A percentile compares a stretch with the other conserved stretches of the same genome.
These are phyloP conservation scores for Lyophyllum semitale DNA, from an alignment of 768 basidiomycete genomes.

Conservation along the genomic window DNA sequence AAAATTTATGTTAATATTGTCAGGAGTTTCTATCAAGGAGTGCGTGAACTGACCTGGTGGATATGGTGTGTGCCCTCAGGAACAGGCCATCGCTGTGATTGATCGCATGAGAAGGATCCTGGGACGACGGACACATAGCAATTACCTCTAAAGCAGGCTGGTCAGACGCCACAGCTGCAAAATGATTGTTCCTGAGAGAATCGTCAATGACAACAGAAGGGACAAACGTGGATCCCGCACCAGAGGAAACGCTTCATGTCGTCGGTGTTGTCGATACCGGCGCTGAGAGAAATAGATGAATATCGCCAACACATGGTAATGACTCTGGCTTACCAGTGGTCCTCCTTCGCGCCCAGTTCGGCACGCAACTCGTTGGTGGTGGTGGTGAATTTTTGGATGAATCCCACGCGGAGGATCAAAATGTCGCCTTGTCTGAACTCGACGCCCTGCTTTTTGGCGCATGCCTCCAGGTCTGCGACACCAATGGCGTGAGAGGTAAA, in stretches of 20 bases:
- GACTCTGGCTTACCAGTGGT: constrained; percentile 51
- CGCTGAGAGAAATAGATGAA: constrained; percentile 34
- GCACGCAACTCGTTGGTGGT: constrained; percentile 45
- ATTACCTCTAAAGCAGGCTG: constrained; percentile 63
- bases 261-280: constrained; percentile 65
- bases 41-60: constrained; percentile 49
- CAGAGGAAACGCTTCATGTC: constrained; percentile 61
- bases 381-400: constrained; percentile 55
- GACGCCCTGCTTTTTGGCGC: constrained; percentile 60
- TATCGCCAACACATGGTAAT: not conserved
- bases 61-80: constrained; percentile 41
- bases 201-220: too few relatives aligned
- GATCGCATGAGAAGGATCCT: not conserved
- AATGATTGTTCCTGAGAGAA: constrained; percentile 79
- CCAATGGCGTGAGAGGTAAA: constrained; percentile 55
- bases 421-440: constrained; percentile 62
- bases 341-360: constrained; percentile 37
- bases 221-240: too few relatives aligned
- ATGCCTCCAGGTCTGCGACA: constrained; percentile 56
- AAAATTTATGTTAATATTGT: not conserved
- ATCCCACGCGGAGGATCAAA: constrained; percentile 60
- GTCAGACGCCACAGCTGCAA: constrained; percentile 68
- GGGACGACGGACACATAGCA: not conserved
- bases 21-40: not conserved
- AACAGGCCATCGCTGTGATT: constrained; percentile 51